Percentiles rank a stretch among this genome's conserved stretches.
Evolutionary conservation across 306 rosid genomes (phyloP).

Genomic region (Carpinus viminea): DNA sequence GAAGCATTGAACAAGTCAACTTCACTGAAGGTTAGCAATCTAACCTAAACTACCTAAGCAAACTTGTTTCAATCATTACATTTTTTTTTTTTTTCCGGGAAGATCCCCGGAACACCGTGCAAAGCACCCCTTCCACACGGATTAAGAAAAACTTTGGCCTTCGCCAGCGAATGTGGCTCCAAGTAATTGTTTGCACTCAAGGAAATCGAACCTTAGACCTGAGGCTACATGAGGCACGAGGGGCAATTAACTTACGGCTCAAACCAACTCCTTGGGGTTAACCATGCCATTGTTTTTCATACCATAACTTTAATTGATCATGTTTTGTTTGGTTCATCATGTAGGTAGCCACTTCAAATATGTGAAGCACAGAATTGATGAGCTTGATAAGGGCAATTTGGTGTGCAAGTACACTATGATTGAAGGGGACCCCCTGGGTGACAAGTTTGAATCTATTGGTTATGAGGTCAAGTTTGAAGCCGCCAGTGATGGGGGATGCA

Average conservation of each 20-base stretch:
- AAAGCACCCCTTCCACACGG: too few species aligned
- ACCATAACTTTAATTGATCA: neutral
- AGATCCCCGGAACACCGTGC: too few species aligned
- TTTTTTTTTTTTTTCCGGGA: neutral
- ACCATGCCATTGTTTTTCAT: neutral
- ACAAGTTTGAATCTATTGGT: slow-evolving; percentile 63
- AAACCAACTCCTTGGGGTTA: too few species aligned
- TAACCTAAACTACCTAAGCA: neutral
- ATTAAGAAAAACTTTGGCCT: too few species aligned
- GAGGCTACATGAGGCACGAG: too few species aligned
- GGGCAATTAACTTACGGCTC: too few species aligned
- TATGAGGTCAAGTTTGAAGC: slow-evolving; percentile 76
- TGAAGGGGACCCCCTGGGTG: slow-evolving; percentile 74
- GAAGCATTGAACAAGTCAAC: slow-evolving; percentile 73
- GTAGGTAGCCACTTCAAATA: slow-evolving; percentile 54
- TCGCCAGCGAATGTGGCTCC: too few species aligned
- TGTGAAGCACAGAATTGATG: slow-evolving; percentile 62
- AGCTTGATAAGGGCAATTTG: slow-evolving; percentile 53
- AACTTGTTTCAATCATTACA: neutral
- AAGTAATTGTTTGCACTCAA: too few species aligned
- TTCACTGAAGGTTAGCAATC: slow-evolving; percentile 53
- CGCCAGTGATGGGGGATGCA: slow-evolving; percentile 58
- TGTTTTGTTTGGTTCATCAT: slow-evolving; percentile 12
- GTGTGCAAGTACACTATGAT: slow-evolving; percentile 71
- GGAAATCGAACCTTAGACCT: too few species aligned